Conservation (phyloP, 805 yeast genomes). For the Candida silvatica region DNA sequence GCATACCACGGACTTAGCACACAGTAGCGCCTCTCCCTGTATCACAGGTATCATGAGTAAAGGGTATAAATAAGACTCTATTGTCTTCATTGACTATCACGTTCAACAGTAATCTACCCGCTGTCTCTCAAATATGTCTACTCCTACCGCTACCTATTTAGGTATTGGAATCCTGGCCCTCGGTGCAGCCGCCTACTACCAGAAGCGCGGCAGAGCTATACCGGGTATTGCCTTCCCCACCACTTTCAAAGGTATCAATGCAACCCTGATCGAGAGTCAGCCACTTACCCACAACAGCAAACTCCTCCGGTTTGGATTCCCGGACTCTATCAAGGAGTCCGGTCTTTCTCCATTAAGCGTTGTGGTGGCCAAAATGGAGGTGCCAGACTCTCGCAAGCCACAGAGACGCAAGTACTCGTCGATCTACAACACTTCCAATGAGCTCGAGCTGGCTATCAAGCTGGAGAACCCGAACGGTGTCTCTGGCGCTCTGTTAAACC, state of each 20-base stretch:
- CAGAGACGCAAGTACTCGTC: slow-evolving; percentile 4
- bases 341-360: slow-evolving; percentile 2
- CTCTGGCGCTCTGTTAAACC: background rate
- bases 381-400: slow-evolving; percentile 1
- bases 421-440: slow-evolving; percentile 5
- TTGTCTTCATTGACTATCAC: no score
- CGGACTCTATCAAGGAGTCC: background rate
- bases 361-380: background rate
- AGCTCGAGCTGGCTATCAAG: slow-evolving; percentile 5
- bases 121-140: no score
- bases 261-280: background rate
- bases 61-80: no score
- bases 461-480: slow-evolving; percentile 2
- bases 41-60: no score
- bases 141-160: no score
- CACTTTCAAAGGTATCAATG: background rate
- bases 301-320: slow-evolving; percentile 1
- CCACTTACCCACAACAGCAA: slow-evolving; percentile 3
- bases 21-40: no score
- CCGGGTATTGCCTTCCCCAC: slow-evolving; percentile 1
- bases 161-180: no score
- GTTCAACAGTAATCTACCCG: no score
- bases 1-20: no score
- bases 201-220: no score
- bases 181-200: no score